A percentile compares a stretch with the other conserved stretches of the same genome.
phyloP scores from a whole-genome alignment of 352 stramenopile genomes.

The Globisporangium orthogonon region DNA sequence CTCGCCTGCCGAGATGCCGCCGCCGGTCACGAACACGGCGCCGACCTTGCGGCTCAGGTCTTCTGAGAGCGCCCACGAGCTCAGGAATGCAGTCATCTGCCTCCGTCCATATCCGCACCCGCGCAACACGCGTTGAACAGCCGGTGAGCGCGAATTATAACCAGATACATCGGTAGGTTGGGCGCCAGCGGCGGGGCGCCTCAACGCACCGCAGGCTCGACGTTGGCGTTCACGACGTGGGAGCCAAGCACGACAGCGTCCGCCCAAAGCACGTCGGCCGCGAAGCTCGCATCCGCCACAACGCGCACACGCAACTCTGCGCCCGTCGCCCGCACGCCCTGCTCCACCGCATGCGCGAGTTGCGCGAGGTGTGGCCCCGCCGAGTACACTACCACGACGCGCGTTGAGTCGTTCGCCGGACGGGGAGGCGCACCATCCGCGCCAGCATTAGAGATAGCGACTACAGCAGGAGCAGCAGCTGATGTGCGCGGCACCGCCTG shows the following conservation, averaged over 20 bases:
- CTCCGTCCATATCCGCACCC: neutral
- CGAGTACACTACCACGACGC: conserved; percentile 69
- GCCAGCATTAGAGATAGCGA: no score
- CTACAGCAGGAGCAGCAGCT: neutral
- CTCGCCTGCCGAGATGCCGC: conserved; percentile 73
- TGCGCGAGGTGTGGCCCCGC: conserved; percentile 66
- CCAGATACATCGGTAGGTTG: no score
- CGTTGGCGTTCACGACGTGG: conserved; percentile 85
- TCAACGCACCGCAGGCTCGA: conserved; percentile 64
- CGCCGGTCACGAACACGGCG: conserved; percentile 80
- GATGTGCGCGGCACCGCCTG: neutral
- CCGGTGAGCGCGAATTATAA: neutral
- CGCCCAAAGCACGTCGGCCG: conserved; percentile 73
- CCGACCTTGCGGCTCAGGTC: conserved; percentile 83
- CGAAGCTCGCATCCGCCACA: conserved; percentile 63
- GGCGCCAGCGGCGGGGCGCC: no score
- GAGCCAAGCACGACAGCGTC: conserved; percentile 81
- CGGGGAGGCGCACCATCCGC: neutral
- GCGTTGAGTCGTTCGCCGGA: conserved; percentile 11
- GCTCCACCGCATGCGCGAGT: conserved; percentile 59
- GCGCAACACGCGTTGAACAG: no score
- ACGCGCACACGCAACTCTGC: conserved; percentile 41
- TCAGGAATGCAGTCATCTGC: conserved; percentile 66
- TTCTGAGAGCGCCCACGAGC: conserved; percentile 56
- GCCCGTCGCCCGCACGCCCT: conserved; percentile 26